Conservation (phyloP, 2,329 filamentous ascomycete genomes). For the Aschersonia sp. region DNA sequence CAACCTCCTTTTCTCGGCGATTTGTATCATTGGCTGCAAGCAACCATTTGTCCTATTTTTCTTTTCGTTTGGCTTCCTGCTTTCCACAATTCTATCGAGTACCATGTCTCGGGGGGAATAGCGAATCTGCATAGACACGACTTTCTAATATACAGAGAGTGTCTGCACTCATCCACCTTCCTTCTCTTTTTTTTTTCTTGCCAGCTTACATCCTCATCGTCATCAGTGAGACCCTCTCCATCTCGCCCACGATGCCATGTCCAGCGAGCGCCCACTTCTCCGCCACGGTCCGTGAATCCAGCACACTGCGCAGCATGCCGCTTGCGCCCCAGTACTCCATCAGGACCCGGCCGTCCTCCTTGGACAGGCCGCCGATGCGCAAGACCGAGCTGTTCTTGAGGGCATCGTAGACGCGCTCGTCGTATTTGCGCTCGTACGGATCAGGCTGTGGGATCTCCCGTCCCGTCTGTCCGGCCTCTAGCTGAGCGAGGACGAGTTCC, state of each 20-base stretch:
- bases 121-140: too few relatives aligned
- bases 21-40: too few relatives aligned
- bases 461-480: slow-evolving; percentile 27
- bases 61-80: too few relatives aligned
- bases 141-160: too few relatives aligned
- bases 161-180: too few relatives aligned
- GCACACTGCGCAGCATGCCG: slow-evolving; percentile 56
- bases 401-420: slow-evolving; percentile 38
- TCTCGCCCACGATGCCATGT: slow-evolving; percentile 69
- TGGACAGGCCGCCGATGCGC: slow-evolving; percentile 53
- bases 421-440: slow-evolving; percentile 41
- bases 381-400: slow-evolving; percentile 36
- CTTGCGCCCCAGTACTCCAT: slow-evolving; percentile 92
- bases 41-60: too few relatives aligned
- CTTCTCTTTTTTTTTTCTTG: background rate
- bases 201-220: slow-evolving; percentile 27
- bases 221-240: slow-evolving; percentile 53
- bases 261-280: slow-evolving; percentile 79
- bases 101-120: too few relatives aligned
- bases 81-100: too few relatives aligned
- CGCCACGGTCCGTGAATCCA: slow-evolving; percentile 57
- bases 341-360: slow-evolving; percentile 59
- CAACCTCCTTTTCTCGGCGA: too few relatives aligned
- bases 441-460: slow-evolving; percentile 27
- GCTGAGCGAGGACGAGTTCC: slow-evolving; percentile 49